Percentiles rank a stretch among this genome's conserved stretches.
Evolutionary conservation across 345 rosid genomes (phyloP).

Genomic region (Bruguiera parviflora): DNA sequence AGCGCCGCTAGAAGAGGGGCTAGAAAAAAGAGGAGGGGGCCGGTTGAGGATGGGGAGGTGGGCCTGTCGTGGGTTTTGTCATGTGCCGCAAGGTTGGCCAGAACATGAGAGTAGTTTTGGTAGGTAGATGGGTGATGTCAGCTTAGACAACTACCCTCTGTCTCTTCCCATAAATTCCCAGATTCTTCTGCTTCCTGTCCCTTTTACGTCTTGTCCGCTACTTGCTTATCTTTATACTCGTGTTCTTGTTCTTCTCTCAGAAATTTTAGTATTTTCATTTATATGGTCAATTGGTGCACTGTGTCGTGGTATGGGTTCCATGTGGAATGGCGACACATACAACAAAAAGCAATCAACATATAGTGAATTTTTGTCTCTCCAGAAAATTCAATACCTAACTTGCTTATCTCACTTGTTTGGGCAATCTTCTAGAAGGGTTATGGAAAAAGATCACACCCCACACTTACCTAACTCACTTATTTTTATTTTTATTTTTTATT

Average conservation of each 20-base stretch:
- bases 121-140: slow-evolving; percentile 12
- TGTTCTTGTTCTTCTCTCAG: background rate
- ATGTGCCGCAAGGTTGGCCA: background rate
- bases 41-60: background rate
- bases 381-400: too few relatives aligned
- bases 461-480: slow-evolving; percentile 12
- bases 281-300: background rate
- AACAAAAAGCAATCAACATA: too few relatives aligned
- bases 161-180: slow-evolving; percentile 6
- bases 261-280: background rate
- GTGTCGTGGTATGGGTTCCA: background rate
- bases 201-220: background rate
- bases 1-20: too few relatives aligned
- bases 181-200: background rate
- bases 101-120: slow-evolving; percentile 7
- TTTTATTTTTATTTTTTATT: background rate
- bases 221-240: background rate
- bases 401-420: background rate
- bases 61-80: background rate
- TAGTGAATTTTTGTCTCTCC: background rate
- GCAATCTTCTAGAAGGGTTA: slow-evolving; percentile 12
- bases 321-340: too few relatives aligned
- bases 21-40: too few relatives aligned
- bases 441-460: background rate
- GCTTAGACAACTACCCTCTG: slow-evolving; percentile 14